These are phyloP conservation scores for Ramichloridium luteum DNA, from an alignment of 2,329 filamentous ascomycete genomes.

Conservation along the genomic window DNA sequence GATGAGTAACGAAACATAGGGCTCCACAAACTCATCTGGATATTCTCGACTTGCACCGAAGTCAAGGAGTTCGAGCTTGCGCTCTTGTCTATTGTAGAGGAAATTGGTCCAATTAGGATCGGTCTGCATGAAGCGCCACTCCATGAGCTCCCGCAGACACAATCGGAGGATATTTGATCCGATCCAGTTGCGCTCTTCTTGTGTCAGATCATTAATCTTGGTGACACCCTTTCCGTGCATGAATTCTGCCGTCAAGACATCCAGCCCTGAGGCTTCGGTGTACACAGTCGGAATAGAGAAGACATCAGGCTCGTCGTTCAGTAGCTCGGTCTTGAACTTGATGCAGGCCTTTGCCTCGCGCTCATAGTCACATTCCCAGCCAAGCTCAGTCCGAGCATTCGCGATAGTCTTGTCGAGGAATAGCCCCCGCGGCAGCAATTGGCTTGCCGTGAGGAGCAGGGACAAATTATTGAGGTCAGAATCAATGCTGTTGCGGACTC, in stretches of 20 bases:
- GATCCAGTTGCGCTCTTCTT: constrained; percentile 87
- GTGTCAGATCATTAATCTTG: constrained; percentile 57
- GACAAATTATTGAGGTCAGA: constrained; percentile 91
- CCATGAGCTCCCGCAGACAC: constrained; percentile 81
- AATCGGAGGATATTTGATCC: constrained; percentile 86
- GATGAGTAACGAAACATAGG: constrained; percentile 67
- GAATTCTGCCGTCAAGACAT: constrained; percentile 87
- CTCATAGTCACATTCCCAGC: constrained; percentile 92
- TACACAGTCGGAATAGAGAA: constrained; percentile 74
- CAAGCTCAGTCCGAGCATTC: constrained; percentile 82
- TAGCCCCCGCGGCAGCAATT: constrained; percentile 77
- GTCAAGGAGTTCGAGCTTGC: constrained; percentile 77
- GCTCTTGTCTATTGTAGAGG: constrained; percentile 61
- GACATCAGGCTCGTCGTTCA: constrained; percentile 58
- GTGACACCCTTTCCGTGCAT: constrained; percentile 81
- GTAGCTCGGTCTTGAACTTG: constrained; percentile 58
- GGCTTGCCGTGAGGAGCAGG: constrained; percentile 78
- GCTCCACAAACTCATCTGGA: constrained; percentile 63
- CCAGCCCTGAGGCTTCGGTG: constrained; percentile 64
- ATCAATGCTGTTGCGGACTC: constrained; percentile 89
- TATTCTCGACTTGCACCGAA: constrained; percentile 89
- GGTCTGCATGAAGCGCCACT: constrained; percentile 98
- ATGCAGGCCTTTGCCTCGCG: constrained; percentile 73
- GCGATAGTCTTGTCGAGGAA: constrained; percentile 96
- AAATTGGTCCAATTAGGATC: constrained; percentile 99